These are phyloP conservation scores for Austropuccinia psidii DNA, from an alignment of 1,284 basidiomycete genomes.

Conservation along the genomic window DNA sequence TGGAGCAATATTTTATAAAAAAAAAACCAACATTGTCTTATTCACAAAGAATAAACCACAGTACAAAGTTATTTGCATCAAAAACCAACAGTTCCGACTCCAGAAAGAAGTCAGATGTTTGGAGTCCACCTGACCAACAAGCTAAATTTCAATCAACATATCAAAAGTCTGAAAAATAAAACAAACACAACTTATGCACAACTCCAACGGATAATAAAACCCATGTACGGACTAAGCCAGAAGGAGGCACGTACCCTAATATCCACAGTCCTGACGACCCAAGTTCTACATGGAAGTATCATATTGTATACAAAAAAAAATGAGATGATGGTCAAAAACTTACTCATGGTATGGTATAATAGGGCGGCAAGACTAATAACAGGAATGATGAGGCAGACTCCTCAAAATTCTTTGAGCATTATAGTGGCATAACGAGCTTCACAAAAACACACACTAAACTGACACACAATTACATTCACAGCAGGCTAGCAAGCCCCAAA, in stretches of 20 bases:
- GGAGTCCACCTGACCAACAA: not conserved
- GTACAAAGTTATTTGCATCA: not conserved
- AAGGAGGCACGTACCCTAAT: not conserved
- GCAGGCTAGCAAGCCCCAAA: not conserved
- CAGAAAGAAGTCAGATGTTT: not conserved
- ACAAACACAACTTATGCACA: not conserved
- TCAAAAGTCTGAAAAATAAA: not conserved
- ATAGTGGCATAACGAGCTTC: not conserved
- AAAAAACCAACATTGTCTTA: not conserved
- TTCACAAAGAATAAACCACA: not conserved
- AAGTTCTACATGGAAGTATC: slow-evolving; percentile 2
- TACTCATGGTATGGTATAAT: not conserved
- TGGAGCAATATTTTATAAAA: slow-evolving; percentile 16
- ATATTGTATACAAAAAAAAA: not conserved
- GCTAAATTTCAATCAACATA: not conserved
- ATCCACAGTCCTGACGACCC: not conserved
- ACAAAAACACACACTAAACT: not conserved
- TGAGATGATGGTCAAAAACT: not conserved
- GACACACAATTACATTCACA: not conserved
- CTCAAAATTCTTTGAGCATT: not conserved
- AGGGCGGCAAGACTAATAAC: not conserved
- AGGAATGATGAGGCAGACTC: not conserved
- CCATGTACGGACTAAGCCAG: not conserved
- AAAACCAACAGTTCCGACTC: not conserved
- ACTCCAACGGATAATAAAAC: not conserved